phyloP scores from a whole-genome alignment of 139 green algal genomes.

The Tetradesmus lagerheimii region DNA sequence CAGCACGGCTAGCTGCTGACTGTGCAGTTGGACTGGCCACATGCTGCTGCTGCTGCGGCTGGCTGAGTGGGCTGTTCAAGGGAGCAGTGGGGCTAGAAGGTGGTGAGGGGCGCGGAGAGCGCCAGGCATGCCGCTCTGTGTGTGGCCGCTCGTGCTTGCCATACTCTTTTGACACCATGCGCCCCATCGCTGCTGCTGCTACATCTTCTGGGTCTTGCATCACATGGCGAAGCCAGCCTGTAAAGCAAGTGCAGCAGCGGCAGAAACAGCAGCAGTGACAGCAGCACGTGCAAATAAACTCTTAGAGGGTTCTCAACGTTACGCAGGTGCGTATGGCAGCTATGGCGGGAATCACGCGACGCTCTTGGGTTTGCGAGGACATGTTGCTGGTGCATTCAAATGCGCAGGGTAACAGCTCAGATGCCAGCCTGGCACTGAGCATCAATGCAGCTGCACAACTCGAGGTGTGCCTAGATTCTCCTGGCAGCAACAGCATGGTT shows the following conservation, averaged over 20 bases:
- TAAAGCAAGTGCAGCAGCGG: not conserved
- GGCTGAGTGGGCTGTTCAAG: not conserved
- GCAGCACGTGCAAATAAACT: not conserved
- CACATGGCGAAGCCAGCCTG: conserved; percentile 9
- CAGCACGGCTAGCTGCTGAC: not conserved
- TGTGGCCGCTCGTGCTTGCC: conserved; percentile 20
- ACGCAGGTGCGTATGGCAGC: too few species aligned
- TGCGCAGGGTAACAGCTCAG: too few species aligned
- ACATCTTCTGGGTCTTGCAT: conserved; percentile 30
- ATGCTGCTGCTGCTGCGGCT: conserved; percentile 16
- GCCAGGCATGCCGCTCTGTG: conserved; percentile 10
- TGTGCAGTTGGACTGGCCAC: not conserved
- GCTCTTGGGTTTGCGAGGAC: too few species aligned
- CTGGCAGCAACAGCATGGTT: too few species aligned
- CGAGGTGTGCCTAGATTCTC: too few species aligned
- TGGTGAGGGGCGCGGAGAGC: conserved; percentile 3
- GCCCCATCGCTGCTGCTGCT: conserved; percentile 9
- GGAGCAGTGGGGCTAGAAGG: not conserved
- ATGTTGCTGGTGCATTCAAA: too few species aligned
- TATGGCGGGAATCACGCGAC: too few species aligned
- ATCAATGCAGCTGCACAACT: too few species aligned
- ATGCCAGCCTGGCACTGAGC: too few species aligned
- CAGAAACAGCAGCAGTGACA: not conserved
- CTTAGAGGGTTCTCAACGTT: too few species aligned
- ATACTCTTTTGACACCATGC: conserved; percentile 39